Evolutionary conservation across 495 filamentous ascomycete species (phyloP).

Genomic region (Penicillium ucsense): DNA sequence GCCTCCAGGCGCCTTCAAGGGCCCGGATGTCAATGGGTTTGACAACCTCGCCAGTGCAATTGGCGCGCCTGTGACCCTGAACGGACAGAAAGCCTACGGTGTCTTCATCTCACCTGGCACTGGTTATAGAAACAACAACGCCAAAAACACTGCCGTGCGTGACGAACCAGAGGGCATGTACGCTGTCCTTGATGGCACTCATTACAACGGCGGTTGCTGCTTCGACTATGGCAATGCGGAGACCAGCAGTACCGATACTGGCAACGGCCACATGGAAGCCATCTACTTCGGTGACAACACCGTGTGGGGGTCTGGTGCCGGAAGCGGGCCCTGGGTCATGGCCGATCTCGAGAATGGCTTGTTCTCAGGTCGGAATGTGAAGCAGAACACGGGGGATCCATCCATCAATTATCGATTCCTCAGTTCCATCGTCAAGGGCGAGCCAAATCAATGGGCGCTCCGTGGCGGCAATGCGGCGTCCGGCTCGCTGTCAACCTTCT

Average conservation of each 20-base stretch:
- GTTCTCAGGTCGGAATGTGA: constrained; percentile 38
- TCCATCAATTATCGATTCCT: constrained; percentile 42
- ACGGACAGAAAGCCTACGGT: constrained; percentile 49
- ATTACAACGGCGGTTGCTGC: constrained; percentile 49
- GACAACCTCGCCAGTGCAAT: constrained; percentile 45
- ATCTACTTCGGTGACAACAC: constrained; percentile 46
- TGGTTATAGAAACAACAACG: constrained; percentile 45
- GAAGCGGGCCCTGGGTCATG: constrained; percentile 51
- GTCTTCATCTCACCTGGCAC: constrained; percentile 47
- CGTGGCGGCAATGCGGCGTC: constrained; percentile 44
- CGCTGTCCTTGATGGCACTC: constrained; percentile 48
- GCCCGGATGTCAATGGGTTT: constrained; percentile 43
- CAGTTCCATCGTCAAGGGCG: constrained; percentile 43
- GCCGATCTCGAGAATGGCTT: constrained; percentile 51
- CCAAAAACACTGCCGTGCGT: constrained; percentile 40
- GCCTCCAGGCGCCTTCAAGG: constrained; percentile 41
- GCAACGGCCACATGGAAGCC: constrained; percentile 51
- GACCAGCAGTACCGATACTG: constrained; percentile 42
- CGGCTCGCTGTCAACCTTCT: constrained; percentile 45
- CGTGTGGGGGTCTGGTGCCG: constrained; percentile 41
- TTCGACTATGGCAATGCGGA: constrained; percentile 57
- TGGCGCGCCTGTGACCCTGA: constrained; percentile 48
- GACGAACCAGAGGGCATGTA: constrained; percentile 49
- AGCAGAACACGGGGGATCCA: constrained; percentile 35
- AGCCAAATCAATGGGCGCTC: constrained; percentile 42